Conservation (phyloP, 495 filamentous ascomycete species). For the Glonium stellatum region DNA sequence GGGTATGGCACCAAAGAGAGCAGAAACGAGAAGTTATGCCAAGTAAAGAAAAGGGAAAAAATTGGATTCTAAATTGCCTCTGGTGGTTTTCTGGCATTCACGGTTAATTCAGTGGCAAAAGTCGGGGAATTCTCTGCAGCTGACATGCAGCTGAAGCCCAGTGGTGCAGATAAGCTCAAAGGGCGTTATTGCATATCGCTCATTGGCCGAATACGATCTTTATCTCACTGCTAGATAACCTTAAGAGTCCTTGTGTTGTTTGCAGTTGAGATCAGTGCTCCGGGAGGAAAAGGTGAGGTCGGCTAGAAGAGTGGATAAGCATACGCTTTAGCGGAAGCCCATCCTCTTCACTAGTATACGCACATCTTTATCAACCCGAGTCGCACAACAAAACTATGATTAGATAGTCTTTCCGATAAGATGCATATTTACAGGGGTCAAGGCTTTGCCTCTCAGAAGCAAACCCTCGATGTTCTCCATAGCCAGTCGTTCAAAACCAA, state of each 20-base stretch:
- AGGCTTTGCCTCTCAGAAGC: conserved; percentile 43
- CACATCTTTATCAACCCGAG: too few species aligned
- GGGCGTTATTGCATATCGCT: neutral
- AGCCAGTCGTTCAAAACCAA: conserved; percentile 58
- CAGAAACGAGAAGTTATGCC: neutral
- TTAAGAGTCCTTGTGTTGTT: neutral
- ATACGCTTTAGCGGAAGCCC: too few species aligned
- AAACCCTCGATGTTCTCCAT: conserved; percentile 64
- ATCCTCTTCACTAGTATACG: neutral
- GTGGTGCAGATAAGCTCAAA: neutral
- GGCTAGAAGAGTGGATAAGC: neutral
- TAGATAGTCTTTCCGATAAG: neutral
- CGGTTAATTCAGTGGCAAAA: neutral
- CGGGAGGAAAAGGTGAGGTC: neutral
- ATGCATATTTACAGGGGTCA: conserved; percentile 55
- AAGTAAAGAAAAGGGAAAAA: neutral
- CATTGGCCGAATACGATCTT: neutral
- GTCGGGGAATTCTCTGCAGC: neutral
- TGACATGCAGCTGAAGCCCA: neutral
- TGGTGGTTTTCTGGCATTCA: neutral
- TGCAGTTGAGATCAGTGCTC: neutral
- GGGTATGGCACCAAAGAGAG: neutral
- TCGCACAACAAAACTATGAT: neutral
- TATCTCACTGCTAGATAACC: neutral
- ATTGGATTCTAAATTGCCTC: neutral